These are phyloP conservation scores for Teratosphaeria gauchensis DNA, from an alignment of 2,329 filamentous ascomycete genomes.

Conservation along the genomic window DNA sequence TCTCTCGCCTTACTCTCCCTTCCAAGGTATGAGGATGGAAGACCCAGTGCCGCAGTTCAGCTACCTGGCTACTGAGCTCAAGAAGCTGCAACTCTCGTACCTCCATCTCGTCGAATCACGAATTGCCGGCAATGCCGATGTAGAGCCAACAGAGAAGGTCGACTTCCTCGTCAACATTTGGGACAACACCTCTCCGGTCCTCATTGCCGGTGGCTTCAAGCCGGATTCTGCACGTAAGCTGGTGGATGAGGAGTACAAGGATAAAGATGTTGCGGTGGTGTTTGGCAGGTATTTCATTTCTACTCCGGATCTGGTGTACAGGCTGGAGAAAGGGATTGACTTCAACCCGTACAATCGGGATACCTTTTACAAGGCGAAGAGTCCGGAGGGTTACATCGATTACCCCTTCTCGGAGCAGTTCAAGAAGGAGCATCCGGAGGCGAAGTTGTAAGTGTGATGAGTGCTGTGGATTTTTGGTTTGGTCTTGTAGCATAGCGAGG, in stretches of 20 bases:
- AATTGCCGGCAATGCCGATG: constrained; percentile 35
- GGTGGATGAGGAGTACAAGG: constrained; percentile 26
- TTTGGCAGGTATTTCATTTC: constrained; percentile 42
- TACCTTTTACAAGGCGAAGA: constrained; percentile 33
- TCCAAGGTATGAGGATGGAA: constrained; percentile 55
- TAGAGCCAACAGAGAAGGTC: constrained; percentile 31
- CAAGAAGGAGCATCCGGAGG: constrained; percentile 4
- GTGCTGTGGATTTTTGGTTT: neutral
- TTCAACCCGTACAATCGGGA: constrained; percentile 35
- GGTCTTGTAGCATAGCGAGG: neutral
- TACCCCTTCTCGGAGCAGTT: constrained; percentile 26
- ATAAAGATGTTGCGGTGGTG: constrained; percentile 34
- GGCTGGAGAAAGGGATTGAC: constrained; percentile 33
- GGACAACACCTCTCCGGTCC: constrained; percentile 35
- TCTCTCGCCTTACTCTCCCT: constrained; percentile 45
- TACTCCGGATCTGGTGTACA: constrained; percentile 40
- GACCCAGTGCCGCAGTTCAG: constrained; percentile 56
- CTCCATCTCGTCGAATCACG: constrained; percentile 53
- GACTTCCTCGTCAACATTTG: constrained; percentile 40
- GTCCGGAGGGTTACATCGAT: constrained; percentile 30
- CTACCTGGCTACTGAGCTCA: constrained; percentile 45
- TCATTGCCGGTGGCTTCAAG: constrained; percentile 39
- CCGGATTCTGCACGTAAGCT: constrained; percentile 29
- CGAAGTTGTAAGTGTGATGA: neutral
- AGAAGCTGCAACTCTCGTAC: constrained; percentile 47